Percentiles rank a stretch among this genome's conserved stretches.
Conservation (phyloP, 495 filamentous ascomycete species). For the Delitschia confertaspora region DNA sequence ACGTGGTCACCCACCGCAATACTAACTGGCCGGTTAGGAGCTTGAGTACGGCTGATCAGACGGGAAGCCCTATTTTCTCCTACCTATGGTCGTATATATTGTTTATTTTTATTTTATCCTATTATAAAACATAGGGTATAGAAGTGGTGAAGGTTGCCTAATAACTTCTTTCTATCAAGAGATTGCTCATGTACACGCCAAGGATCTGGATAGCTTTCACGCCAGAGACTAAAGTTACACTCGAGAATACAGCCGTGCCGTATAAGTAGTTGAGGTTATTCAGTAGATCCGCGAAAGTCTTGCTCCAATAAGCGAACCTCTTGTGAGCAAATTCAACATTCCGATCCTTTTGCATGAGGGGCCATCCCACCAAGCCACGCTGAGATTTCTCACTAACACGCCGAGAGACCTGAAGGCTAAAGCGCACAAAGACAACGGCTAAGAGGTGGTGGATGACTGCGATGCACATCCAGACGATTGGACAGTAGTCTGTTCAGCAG, state of each 20-base stretch:
- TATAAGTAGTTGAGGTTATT: constrained; percentile 1
- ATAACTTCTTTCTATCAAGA: no score
- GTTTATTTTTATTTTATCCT: no score
- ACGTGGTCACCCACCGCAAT: no score
- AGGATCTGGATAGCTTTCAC: neutral
- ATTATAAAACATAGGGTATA: no score
- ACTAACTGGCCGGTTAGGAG: no score
- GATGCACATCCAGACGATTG: neutral
- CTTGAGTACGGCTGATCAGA: no score
- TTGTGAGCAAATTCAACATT: neutral
- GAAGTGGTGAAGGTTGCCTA: no score
- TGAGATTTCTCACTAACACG: neutral
- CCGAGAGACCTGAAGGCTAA: neutral
- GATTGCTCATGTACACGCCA: no score
- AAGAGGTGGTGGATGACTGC: neutral
- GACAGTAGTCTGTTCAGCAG: neutral
- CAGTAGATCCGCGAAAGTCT: neutral
- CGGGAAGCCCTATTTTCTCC: no score
- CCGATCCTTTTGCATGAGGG: neutral
- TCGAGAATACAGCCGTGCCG: neutral
- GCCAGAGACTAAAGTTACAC: neutral
- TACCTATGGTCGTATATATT: no score
- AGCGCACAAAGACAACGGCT: neutral
- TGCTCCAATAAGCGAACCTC: neutral
- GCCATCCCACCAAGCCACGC: no score